A percentile compares a stretch with the other conserved stretches of the same genome.
Evolutionary conservation across 768 basidiomycete genomes (phyloP).

Genomic region (Astraeus odoratus): DNA sequence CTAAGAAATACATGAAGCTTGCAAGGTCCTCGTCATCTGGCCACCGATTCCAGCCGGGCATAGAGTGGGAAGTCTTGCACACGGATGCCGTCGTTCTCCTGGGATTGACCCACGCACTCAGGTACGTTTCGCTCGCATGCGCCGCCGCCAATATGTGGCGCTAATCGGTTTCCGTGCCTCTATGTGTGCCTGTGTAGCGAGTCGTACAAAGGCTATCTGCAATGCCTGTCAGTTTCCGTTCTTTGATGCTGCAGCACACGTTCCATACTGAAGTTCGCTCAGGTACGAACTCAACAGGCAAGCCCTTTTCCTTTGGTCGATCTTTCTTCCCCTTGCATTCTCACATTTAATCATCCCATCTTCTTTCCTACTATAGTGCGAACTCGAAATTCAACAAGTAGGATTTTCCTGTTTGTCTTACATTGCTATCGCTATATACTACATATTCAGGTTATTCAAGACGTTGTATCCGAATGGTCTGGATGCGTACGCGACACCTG

Average conservation of each 20-base stretch:
- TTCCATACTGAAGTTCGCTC: conserved; percentile 9
- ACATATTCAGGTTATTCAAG: conserved; percentile 48
- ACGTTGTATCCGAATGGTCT: conserved; percentile 60
- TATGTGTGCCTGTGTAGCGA: conserved; percentile 37
- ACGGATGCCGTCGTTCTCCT: conserved; percentile 67
- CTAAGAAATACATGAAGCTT: conserved; percentile 43
- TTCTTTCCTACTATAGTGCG: conserved; percentile 34
- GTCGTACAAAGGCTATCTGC: conserved; percentile 71
- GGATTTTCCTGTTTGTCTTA: conserved; percentile 4
- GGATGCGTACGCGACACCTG: conserved; percentile 35
- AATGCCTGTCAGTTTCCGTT: conserved; percentile 53
- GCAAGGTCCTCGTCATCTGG: conserved; percentile 27
- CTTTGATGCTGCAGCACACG: not conserved
- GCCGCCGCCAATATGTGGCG: conserved; percentile 1
- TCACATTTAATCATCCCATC: not conserved
- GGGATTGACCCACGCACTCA: conserved; percentile 64
- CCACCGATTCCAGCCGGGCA: conserved; percentile 49
- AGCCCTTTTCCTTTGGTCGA: conserved; percentile 9
- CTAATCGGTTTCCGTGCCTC: too few relatives aligned
- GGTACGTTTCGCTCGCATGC: conserved; percentile 32
- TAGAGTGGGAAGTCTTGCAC: conserved; percentile 73
- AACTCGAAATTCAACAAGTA: conserved; percentile 73
- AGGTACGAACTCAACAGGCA: conserved; percentile 52
- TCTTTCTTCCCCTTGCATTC: conserved; percentile 1
- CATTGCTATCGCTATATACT: conserved; percentile 4